Evolutionary conservation across 1,139 yeast species (phyloP), one percentile per base, ranked within the genome.

Genomic region (Lodderomyces theae): DNA sequence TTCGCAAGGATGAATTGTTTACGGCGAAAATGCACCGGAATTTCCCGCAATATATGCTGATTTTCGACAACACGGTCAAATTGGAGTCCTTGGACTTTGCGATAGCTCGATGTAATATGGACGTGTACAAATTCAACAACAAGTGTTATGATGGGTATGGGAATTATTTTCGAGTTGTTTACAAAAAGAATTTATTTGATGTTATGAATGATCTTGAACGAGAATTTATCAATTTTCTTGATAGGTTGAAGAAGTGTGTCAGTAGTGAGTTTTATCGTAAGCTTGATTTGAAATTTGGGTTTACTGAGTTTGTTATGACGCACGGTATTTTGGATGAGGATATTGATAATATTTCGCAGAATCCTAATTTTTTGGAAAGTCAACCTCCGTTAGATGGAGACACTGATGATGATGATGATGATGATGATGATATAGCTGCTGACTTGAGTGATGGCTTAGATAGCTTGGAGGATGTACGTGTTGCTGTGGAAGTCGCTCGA

Each of bases 81-180:
- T n/a, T n/a, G n/a, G n/a, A n/a, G n/a, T n/a, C n/a, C n/a, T 3
- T 11, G 13, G 18, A 16, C 3, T 3, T 22, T 9, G 35, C 12
- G 2, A 12, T 45, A 10, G 44, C 47, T 7, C 38, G 46, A 16
- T 22, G 39, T n/a, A 39, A 38, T 25, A 35, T 40, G 23, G 51
- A 47, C 25, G 16, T 47, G 8, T 38, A 36, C 8, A 24, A 35
- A 9, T 41, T 25, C 11, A 26, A 31, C 18, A 22, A 19, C 10
- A 41, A 42, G 11, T 41, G 35, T 15, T 13, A 42, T 22, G 46
- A 41, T 23, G 44, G 48, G 11, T 22, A 12, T 12, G n/a, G 37
- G 5, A 35, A 22, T 4, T 9, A 1, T 12, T 28, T 9, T 24
- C 34, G 28, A 22, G 39, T 33, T 39, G 35, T 32, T 4, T 21